Evolutionary conservation across 2,329 filamentous ascomycete species (phyloP), one percentile per base, ranked within the genome.

Genomic region (Trematosphaeria pertusa): DNA sequence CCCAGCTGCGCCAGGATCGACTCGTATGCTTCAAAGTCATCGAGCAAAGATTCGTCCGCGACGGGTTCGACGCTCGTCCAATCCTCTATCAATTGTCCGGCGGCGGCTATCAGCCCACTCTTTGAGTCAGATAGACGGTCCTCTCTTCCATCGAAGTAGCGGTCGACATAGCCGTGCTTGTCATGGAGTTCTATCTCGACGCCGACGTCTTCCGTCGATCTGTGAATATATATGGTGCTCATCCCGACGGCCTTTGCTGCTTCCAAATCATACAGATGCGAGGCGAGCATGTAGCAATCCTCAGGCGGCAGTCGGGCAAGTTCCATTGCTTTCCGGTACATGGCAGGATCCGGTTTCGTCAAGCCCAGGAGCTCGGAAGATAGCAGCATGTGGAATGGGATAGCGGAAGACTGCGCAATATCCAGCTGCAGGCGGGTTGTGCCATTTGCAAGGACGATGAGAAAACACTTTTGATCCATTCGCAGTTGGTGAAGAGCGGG

Each of bases 401-500:
- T 56, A 0, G 73, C 75, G 1, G 79, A 77, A 0, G 74, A 81
- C 20, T 70, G 66, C 1, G 64, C 66, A 2, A 84, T 69, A 56
- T 84, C 78, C 2, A 84, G 73, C 52, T 83, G 81, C 1, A 83
- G 67, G 12, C 81, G 73, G 2, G 77, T 79, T 0, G 79, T 82
- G 0, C 81, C 81, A 46, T 84, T 84, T 5, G 80, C 81, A 37
- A 78, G 73, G 4, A 83, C 80, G 41, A 80, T 77, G 0, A 77
- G 59, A 24, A 66, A 64, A 18, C 46, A 59, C 6, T 46, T 34
- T 0, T 49, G 30, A 47, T 79, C 74, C 5, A 73, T 63, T 11
- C 71, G 63, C 1, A 83, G 61, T 0, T 55, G 55, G 2, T 64
- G 42, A 1, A 83, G 65, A 0, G 78, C 79, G 3, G 62, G 48